Base-by-base conservation (phyloP, 2,329 filamentous ascomycete species). In the Amphichorda felina region DNA sequence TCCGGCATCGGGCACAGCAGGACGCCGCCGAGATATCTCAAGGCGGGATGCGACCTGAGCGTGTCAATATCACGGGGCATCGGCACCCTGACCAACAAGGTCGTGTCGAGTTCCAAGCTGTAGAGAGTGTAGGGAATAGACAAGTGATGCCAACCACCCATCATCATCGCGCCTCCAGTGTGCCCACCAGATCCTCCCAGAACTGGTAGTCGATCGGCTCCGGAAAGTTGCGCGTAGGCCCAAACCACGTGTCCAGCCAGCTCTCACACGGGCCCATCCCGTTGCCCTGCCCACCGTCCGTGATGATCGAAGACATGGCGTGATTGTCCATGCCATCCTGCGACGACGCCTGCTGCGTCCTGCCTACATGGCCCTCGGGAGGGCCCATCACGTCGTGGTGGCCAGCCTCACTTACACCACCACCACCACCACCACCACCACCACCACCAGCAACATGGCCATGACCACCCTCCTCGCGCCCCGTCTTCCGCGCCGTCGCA, bases 141-240 rank as follows among this genome's bases (percentile, higher is more conserved):
- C 9, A n/a, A n/a, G n/a, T n/a, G 15, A 27, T 27, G 15, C 26
- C 26, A 27, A 5, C 5, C 9, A 4, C 4, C 5, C 15, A 5
- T 11, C 3, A n/a, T 34, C 21, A 34, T 26, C 21, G 25, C 8
- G 21, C 19, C 11, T 41, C 39, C 14, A 43, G 28, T 13, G 34
- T 42, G 10, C 39, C 45, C 10, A 47, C 39, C 3, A 48, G 30
- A 22, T 43, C 40, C 28, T 43, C 43, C 45, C 43, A 43, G 21
- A 46, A 40, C 22, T 43, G 41, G 26, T 41, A 44, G 33, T 48
- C 45, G n/a, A 45, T 41, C 5, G 45, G 43, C 24, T 47, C 45
- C 10, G 43, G 38, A 30, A 47, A 48, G 37, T 42, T 43, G n/a
- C 42, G 37, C 35, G 42, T 39, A 9, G 40, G 39, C 2, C 43